A percentile compares a stretch with the other conserved stretches of the same genome.
These are phyloP conservation scores for Trichoderma lentiforme DNA, from an alignment of 2,329 filamentous ascomycete species.

Conservation along the genomic window DNA sequence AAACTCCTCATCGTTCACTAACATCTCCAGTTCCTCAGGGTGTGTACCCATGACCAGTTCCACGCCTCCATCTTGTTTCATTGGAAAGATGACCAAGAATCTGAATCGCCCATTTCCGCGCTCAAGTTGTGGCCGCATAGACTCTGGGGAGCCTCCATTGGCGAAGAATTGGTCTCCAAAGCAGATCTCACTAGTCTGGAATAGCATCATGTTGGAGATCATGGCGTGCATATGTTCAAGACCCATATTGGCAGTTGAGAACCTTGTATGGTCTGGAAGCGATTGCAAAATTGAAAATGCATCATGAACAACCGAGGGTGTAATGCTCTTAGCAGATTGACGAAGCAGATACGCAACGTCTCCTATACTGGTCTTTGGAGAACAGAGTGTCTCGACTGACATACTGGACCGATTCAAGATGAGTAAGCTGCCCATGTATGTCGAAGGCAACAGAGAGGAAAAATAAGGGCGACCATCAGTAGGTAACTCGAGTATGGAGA, in stretches of 20 bases:
- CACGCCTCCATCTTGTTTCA: constrained; percentile 29
- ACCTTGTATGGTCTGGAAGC: constrained; percentile 27
- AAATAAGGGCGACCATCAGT: constrained; percentile 33
- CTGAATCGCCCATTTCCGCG: constrained; percentile 26
- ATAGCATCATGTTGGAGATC: constrained; percentile 32
- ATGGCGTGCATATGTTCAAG: constrained; percentile 29
- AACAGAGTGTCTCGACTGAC: constrained; percentile 28
- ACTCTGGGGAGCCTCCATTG: constrained; percentile 27
- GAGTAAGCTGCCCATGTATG: constrained; percentile 30
- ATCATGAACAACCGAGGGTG: constrained; percentile 28
- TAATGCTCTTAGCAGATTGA: constrained; percentile 27
- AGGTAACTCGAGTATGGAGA: constrained; percentile 34
- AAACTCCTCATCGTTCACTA: constrained; percentile 22
- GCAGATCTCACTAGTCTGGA: constrained; percentile 27
- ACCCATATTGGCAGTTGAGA: constrained; percentile 27
- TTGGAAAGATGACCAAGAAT: constrained; percentile 29
- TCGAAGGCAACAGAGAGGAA: constrained; percentile 27
- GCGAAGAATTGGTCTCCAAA: constrained; percentile 30
- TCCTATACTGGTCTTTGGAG: constrained; percentile 26
- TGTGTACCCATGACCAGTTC: constrained; percentile 29
- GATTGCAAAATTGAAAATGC: constrained; percentile 28
- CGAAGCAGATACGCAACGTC: constrained; percentile 26
- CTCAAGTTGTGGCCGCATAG: constrained; percentile 30
- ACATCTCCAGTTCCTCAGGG: constrained; percentile 30
- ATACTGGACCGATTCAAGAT: constrained; percentile 29